Conservation (phyloP, 805 yeast genomes). For the Ogataea nonfermentans region DNA sequence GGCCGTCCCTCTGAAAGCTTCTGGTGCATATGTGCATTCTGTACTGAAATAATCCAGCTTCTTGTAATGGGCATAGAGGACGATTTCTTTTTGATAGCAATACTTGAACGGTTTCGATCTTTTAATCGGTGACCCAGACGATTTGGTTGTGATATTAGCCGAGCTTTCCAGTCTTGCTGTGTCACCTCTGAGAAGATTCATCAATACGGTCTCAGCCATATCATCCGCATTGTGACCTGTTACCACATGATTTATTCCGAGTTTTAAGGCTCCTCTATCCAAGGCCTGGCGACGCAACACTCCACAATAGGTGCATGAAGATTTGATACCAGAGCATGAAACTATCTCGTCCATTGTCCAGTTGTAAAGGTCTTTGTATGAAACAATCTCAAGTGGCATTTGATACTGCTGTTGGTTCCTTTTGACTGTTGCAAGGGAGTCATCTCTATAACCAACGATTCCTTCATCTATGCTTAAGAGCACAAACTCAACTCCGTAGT, state of each 20-base stretch:
- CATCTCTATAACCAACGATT: constrained; percentile 94
- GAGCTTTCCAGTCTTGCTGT: constrained; percentile 88
- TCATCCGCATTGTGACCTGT: constrained; percentile 99
- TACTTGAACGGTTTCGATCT: constrained; percentile 95
- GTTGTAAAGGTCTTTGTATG: constrained; percentile 84
- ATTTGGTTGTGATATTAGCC: constrained; percentile 78
- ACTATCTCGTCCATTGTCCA: constrained; percentile 99
- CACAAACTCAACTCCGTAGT: constrained; percentile 84
- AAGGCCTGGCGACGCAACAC: constrained; percentile 94
- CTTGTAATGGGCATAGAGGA: constrained; percentile 93
- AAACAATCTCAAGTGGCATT: constrained; percentile 47
- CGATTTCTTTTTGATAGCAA: constrained; percentile 95
- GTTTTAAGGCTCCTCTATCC: constrained; percentile 89
- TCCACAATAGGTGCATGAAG: constrained; percentile 97
- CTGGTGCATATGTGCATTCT: constrained; percentile 98
- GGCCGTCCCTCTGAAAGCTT: constrained; percentile 97
- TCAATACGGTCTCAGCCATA: constrained; percentile 96
- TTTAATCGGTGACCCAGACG: constrained; percentile 83
- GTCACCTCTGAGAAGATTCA: constrained; percentile 96
- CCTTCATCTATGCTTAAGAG: constrained; percentile 94
- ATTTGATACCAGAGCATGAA: constrained; percentile 87
- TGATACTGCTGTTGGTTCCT: constrained; percentile 76
- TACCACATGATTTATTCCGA: constrained; percentile 85
- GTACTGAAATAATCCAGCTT: constrained; percentile 94
- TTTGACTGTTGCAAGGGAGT: constrained; percentile 93